Conservation (phyloP, 169 alveolate species). For the Pseudocohnilembus persalinus region DNA sequence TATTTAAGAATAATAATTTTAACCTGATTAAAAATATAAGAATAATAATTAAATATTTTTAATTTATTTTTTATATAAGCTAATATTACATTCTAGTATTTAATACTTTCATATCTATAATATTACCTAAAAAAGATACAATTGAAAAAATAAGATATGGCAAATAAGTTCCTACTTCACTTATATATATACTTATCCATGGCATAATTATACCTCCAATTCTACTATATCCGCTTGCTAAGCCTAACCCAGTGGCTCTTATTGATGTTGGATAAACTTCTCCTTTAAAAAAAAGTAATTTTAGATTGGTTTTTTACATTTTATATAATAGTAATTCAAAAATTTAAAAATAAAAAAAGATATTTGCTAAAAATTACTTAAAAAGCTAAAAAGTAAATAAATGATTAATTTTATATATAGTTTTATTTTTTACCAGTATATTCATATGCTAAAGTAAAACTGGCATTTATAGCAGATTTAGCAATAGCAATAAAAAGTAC, state of each 20-base stretch:
- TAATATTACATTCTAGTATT: too few species aligned
- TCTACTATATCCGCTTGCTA: conserved; percentile 31
- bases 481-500: conserved; percentile 5
- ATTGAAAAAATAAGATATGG: conserved; percentile 7
- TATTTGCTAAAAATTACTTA: too few species aligned
- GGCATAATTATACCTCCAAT: conserved; percentile 44
- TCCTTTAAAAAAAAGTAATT: not conserved
- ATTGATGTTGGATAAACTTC: conserved; percentile 39
- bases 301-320: too few species aligned
- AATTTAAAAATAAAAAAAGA: too few species aligned
- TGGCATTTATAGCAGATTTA: conserved; percentile 1
- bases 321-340: too few species aligned
- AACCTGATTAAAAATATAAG: too few species aligned
- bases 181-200: conserved; percentile 23
- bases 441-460: conserved; percentile 13
- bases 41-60: too few species aligned
- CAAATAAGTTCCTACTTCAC: not conserved
- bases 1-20: too few species aligned
- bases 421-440: not conserved
- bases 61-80: too few species aligned
- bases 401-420: too few species aligned
- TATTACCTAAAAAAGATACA: not conserved
- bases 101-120: too few species aligned
- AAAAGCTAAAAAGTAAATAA: too few species aligned
- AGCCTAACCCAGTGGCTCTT: conserved; percentile 44